A percentile compares a stretch with the other conserved stretches of the same genome.
phyloP scores from a whole-genome alignment of 192 early-diverging fungal species.

The Coemansia sp. region DNA sequence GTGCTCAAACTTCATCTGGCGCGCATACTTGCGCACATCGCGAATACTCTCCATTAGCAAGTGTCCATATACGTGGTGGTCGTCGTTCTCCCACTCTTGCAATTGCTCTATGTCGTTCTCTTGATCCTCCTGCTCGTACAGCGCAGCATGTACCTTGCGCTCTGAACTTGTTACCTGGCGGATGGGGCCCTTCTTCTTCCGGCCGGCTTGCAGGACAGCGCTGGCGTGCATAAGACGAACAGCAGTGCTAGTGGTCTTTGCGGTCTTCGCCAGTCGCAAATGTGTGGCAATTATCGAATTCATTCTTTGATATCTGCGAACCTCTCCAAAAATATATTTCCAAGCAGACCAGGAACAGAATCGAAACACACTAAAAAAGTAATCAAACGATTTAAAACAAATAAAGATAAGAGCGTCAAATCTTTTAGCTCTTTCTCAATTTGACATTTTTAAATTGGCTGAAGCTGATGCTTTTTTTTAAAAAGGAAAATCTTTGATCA shows the following conservation, averaged over 20 bases:
- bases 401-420: not conserved
- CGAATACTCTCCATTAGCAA: constrained; percentile 42
- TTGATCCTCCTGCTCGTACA: constrained; percentile 42
- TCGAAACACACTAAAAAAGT: not conserved
- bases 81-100: constrained; percentile 29
- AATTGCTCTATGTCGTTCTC: constrained; percentile 18
- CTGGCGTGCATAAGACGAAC: constrained; percentile 27
- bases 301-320: constrained; percentile 4
- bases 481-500: too few species aligned
- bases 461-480: too few species aligned
- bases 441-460: too few species aligned
- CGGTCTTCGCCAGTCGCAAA: constrained; percentile 8
- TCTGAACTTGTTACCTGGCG: constrained; percentile 12
- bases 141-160: constrained; percentile 31
- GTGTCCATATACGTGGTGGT: constrained; percentile 46
- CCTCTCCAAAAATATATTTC: not conserved
- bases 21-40: constrained; percentile 50
- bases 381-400: not conserved
- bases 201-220: constrained; percentile 24
- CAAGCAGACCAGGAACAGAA: not conserved
- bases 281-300: constrained; percentile 11
- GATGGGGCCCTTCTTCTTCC: constrained; percentile 27
- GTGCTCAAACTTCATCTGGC: constrained; percentile 45
- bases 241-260: not conserved
- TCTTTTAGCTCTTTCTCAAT: too few species aligned